phyloP scores from a whole-genome alignment of 441 rosid species.

The Hura crepitans region DNA sequence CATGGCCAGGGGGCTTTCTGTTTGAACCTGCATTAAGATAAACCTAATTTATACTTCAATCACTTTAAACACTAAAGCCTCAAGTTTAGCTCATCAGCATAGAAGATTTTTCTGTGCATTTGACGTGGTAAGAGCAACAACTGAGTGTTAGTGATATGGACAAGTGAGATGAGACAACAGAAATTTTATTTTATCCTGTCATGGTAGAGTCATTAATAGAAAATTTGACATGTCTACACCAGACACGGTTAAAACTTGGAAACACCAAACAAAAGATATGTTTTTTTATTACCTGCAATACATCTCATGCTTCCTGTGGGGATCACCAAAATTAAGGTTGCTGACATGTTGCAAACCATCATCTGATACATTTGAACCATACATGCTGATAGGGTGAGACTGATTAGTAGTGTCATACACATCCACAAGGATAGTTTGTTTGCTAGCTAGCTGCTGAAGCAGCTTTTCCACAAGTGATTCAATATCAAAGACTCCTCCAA shows the following conservation, averaged over 20 bases:
- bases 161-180: background rate
- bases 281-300: constrained; percentile 65
- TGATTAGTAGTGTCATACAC: constrained; percentile 67
- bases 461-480: constrained; percentile 84
- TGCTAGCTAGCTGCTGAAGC: constrained; percentile 91
- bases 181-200: background rate
- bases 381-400: constrained; percentile 84
- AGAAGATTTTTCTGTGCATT: constrained; percentile 1
- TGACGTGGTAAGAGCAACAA: background rate
- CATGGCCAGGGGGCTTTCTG: constrained; percentile 77
- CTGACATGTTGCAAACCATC: constrained; percentile 59
- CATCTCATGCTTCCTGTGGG: constrained; percentile 89
- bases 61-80: background rate
- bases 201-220: background rate
- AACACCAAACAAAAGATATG: constrained; percentile 11
- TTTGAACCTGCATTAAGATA: constrained; percentile 56
- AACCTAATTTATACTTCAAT: constrained; percentile 14
- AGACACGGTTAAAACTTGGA: constrained; percentile 16
- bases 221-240: background rate
- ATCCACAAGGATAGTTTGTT: constrained; percentile 85
- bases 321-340: constrained; percentile 79
- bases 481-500: constrained; percentile 83
- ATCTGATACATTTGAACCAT: constrained; percentile 56
- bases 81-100: background rate
- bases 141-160: background rate